Evolutionary conservation across 352 stramenopile genomes (phyloP).

Genomic region (Thraustochytrium sp.): DNA sequence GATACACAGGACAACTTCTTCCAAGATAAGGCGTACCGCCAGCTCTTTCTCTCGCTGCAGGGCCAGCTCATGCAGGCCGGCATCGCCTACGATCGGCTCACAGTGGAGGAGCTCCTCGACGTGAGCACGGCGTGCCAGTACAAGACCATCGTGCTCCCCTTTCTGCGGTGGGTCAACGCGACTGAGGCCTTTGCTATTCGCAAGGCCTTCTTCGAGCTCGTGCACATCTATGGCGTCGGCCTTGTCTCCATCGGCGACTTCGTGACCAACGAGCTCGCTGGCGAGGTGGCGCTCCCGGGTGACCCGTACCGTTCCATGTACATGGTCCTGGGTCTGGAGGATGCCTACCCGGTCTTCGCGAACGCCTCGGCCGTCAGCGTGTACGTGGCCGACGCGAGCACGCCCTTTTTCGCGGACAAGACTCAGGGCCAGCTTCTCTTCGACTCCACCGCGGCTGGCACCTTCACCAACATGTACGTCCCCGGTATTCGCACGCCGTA

Average conservation of each 20-base stretch:
- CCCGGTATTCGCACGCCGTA: background rate
- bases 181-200: background rate
- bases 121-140: background rate
- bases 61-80: constrained; percentile 34
- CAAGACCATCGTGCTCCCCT: constrained; percentile 23
- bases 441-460: background rate
- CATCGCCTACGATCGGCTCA: constrained; percentile 5
- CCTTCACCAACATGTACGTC: constrained; percentile 40
- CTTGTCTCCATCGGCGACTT: constrained; percentile 24
- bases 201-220: background rate
- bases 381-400: background rate
- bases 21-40: constrained; percentile 42
- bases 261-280: background rate
- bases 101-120: background rate
- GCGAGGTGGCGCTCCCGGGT: background rate
- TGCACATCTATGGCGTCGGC: constrained; percentile 5
- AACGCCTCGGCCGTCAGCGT: background rate
- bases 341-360: constrained; percentile 22
- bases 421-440: background rate
- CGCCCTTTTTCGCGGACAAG: background rate
- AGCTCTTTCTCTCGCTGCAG: constrained; percentile 24
- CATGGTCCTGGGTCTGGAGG: background rate
- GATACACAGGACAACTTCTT: constrained; percentile 16
- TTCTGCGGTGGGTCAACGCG: background rate
- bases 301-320: constrained; percentile 25